Conservation (phyloP, 2,329 filamentous ascomycete species). For the Dryadomyces sulphureus region DNA sequence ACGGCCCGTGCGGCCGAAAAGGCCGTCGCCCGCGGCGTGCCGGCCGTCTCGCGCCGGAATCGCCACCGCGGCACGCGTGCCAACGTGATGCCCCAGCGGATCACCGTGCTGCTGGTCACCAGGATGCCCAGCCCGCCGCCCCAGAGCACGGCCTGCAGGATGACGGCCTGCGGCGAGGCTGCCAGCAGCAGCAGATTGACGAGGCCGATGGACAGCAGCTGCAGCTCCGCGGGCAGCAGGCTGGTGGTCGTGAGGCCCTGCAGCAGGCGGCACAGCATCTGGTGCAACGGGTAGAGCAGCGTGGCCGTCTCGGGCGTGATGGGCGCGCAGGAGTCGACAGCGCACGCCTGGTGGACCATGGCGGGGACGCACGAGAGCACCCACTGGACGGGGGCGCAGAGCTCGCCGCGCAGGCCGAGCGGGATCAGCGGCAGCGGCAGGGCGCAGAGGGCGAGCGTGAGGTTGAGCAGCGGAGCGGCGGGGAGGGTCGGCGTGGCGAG, state of each 20-base stretch:
- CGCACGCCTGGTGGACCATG: constrained; percentile 24
- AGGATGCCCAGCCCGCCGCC: constrained; percentile 66
- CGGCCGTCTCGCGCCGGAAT: constrained; percentile 44
- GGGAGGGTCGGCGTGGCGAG: constrained; percentile 53
- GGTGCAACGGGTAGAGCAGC: constrained; percentile 65
- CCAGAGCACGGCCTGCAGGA: constrained; percentile 77
- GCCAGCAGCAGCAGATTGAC: constrained; percentile 71
- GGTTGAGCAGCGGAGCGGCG: constrained; percentile 30
- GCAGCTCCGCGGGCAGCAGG: constrained; percentile 71
- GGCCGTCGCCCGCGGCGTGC: constrained; percentile 7
- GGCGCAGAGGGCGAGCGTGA: constrained; percentile 66
- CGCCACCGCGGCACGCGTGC: constrained; percentile 87
- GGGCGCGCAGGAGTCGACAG: constrained; percentile 11
- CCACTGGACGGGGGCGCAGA: constrained; percentile 65
- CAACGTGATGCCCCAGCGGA: constrained; percentile 72
- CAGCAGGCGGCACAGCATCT: constrained; percentile 57
- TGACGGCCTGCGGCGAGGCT: constrained; percentile 65
- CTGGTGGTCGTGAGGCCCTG: constrained; percentile 79
- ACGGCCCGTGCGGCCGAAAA: constrained; percentile 25
- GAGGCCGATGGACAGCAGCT: constrained; percentile 68
- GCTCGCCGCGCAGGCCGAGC: constrained; percentile 36
- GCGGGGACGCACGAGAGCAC: constrained; percentile 57
- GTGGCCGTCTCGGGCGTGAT: constrained; percentile 16
- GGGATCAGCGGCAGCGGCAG: constrained; percentile 63
- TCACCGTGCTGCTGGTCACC: constrained; percentile 54